Conservation (phyloP, 176 grass and related monocot genomes). For the Tillandsia fasciculata region DNA sequence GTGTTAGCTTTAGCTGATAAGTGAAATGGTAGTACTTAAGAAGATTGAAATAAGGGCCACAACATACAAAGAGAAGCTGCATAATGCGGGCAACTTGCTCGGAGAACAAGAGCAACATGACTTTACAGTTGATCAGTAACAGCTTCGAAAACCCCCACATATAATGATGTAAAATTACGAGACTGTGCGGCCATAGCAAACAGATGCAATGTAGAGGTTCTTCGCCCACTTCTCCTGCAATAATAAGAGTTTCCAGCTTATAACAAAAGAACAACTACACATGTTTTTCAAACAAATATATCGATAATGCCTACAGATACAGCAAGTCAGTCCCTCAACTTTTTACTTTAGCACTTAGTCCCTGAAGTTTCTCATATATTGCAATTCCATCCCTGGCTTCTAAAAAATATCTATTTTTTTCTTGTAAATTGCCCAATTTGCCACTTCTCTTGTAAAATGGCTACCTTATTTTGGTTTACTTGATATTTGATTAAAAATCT, state of each 20-base stretch:
- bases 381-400: too few species aligned
- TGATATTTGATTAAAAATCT: not conserved
- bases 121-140: not conserved
- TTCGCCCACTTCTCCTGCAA: slow-evolving; percentile 96
- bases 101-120: not conserved
- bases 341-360: too few species aligned
- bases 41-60: not conserved
- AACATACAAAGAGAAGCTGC: not conserved
- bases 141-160: not conserved
- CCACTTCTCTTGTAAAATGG: too few species aligned
- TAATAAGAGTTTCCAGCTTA: slow-evolving; percentile 13
- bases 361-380: too few species aligned
- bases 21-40: not conserved
- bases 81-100: not conserved
- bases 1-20: slow-evolving; percentile 1
- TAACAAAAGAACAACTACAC: slow-evolving; percentile 9
- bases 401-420: too few species aligned
- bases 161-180: slow-evolving; percentile 46
- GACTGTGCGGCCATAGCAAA: slow-evolving; percentile 93
- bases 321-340: too few species aligned
- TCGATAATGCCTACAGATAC: too few species aligned
- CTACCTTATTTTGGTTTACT: too few species aligned
- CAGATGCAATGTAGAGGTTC: slow-evolving; percentile 82
- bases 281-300: too few species aligned
- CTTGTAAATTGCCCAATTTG: too few species aligned